phyloP scores from a whole-genome alignment of 441 rosid species.

The Erodium texanum region DNA sequence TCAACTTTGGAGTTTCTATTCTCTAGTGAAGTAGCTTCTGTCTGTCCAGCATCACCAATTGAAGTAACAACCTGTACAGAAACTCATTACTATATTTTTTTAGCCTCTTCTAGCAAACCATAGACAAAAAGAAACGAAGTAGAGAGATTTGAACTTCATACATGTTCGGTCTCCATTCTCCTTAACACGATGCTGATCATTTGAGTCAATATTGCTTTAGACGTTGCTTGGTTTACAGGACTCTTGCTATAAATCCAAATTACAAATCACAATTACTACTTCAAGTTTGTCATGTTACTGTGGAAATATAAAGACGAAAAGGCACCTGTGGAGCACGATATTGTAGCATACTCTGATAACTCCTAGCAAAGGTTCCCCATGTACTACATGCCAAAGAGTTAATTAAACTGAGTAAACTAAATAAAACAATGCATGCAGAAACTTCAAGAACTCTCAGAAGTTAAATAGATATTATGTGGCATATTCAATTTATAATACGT shows the following conservation, averaged over 20 bases:
- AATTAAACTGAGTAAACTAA: neutral
- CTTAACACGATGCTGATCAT: constrained; percentile 90
- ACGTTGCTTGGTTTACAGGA: constrained; percentile 94
- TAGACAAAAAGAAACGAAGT: constrained; percentile 14
- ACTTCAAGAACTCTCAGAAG: too few relatives aligned
- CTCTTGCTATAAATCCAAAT: constrained; percentile 76
- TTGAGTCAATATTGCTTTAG: constrained; percentile 99
- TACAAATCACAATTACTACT: constrained; percentile 26
- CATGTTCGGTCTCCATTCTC: constrained; percentile 95
- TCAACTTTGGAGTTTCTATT: constrained; percentile 37
- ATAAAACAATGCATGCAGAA: too few relatives aligned
- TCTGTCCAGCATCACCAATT: constrained; percentile 34
- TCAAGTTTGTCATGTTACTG: constrained; percentile 16
- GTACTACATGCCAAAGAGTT: constrained; percentile 50
- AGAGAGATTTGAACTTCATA: constrained; percentile 26
- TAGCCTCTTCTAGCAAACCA: neutral
- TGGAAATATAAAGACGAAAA: constrained; percentile 16
- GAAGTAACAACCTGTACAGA: constrained; percentile 47
- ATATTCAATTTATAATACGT: neutral
- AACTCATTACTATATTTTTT: constrained; percentile 14
- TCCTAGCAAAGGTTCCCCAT: constrained; percentile 93
- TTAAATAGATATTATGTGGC: neutral
- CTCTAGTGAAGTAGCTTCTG: constrained; percentile 45
- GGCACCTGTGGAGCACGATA: constrained; percentile 91
- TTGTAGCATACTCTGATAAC: constrained; percentile 95